These are phyloP conservation scores for Hypoxylon rickii DNA, from an alignment of 495 filamentous ascomycete species.

Conservation along the genomic window DNA sequence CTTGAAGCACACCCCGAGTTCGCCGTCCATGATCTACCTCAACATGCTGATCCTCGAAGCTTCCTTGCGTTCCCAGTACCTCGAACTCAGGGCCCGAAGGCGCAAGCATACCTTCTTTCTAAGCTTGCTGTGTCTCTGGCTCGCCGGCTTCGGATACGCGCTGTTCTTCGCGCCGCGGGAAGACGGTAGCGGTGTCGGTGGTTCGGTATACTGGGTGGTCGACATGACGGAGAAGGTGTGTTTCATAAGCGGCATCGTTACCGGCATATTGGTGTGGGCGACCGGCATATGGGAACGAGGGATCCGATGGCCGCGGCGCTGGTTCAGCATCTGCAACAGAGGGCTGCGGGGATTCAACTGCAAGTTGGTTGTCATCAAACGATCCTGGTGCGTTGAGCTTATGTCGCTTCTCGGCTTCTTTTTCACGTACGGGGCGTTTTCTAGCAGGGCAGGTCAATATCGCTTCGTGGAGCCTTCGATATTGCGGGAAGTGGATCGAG, in stretches of 20 bases:
- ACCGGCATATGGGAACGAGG: conserved; percentile 96
- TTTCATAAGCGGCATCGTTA: conserved; percentile 84
- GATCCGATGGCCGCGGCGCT: conserved; percentile 90
- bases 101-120: conserved; percentile 97
- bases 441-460: conserved; percentile 65
- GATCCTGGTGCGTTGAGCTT: conserved; percentile 80
- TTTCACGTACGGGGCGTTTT: conserved; percentile 74
- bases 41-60: conserved; percentile 97
- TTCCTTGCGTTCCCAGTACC: conserved; percentile 88
- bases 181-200: conserved; percentile 87
- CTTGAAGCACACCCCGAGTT: conserved; percentile 78
- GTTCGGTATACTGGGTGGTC: conserved; percentile 93
- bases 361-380: conserved; percentile 87
- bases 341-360: conserved; percentile 90
- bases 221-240: conserved; percentile 86
- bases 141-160: conserved; percentile 78
- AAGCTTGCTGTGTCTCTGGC: conserved; percentile 76
- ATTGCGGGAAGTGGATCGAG: conserved; percentile 55
- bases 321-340: conserved; percentile 85
- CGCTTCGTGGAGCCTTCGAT: conserved; percentile 65
- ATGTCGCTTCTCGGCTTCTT: conserved; percentile 71
- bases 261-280: conserved; percentile 81
- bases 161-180: conserved; percentile 88
- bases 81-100: conserved; percentile 83
- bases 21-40: conserved; percentile 94